These are phyloP conservation scores for Colletotrichum sublineola DNA, from an alignment of 2,329 filamentous ascomycete genomes.

Conservation along the genomic window DNA sequence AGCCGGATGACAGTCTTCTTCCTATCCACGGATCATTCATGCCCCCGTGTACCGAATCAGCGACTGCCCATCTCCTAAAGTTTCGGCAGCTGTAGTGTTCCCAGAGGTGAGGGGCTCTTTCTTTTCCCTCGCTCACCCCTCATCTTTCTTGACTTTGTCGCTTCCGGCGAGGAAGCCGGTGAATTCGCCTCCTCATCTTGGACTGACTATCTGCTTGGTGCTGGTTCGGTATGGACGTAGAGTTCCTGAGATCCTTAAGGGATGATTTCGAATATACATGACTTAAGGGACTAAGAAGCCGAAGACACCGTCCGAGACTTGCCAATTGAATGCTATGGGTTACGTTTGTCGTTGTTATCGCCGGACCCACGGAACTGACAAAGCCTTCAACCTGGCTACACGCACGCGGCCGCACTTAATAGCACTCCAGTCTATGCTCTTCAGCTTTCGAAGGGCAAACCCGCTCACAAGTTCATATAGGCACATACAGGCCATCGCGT, in stretches of 20 bases:
- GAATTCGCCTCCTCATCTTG: neutral
- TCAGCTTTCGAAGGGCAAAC: neutral
- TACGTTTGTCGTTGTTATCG: neutral
- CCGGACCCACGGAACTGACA: neutral
- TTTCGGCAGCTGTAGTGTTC: neutral
- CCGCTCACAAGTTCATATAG: neutral
- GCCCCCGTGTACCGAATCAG: neutral
- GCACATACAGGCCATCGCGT: neutral
- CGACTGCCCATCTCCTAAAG: neutral
- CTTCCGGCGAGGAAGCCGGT: too few relatives aligned
- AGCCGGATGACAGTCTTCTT: neutral
- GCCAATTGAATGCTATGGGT: neutral
- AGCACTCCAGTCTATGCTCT: neutral
- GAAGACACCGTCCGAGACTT: neutral
- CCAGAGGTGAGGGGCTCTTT: neutral
- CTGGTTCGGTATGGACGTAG: neutral
- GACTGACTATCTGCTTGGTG: neutral
- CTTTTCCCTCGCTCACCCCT: too few relatives aligned
- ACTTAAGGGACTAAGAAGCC: too few relatives aligned
- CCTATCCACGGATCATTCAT: neutral
- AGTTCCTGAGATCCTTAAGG: too few relatives aligned
- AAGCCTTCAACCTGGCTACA: neutral
- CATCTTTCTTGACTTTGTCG: too few relatives aligned
- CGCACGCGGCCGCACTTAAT: neutral
- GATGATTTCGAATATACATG: too few relatives aligned